Conservation (phyloP, 805 yeast genomes). For the Hanseniaspora mollemarum region DNA sequence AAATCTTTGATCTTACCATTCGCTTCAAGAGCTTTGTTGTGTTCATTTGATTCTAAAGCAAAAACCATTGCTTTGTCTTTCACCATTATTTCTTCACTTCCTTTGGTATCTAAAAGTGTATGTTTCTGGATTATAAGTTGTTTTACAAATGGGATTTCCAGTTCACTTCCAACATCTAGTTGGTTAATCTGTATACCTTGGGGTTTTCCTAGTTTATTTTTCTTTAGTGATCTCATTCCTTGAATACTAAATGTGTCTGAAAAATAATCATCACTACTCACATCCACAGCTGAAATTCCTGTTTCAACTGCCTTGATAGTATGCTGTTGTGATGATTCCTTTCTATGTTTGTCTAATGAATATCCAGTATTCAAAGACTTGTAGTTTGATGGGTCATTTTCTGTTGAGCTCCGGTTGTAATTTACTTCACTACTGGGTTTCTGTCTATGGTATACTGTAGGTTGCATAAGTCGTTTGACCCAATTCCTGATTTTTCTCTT, state of each 20-base stretch:
- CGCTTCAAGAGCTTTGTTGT: neutral
- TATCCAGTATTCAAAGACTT: no score
- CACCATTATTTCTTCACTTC: no score
- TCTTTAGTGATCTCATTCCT: neutral
- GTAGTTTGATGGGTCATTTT: no score
- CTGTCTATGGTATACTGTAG: no score
- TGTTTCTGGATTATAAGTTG: neutral
- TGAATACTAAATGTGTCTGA: neutral
- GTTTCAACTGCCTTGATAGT: neutral
- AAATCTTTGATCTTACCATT: no score
- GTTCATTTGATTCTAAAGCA: neutral
- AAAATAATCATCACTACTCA: neutral
- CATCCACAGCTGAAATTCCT: neutral
- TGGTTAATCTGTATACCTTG: neutral
- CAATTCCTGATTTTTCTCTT: slow-evolving; percentile 27
- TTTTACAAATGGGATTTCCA: neutral
- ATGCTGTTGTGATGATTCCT: no score
- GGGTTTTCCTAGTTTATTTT: neutral
- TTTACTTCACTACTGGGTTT: no score
- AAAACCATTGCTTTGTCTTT: no score
- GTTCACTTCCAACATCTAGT: neutral
- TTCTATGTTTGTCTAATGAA: neutral
- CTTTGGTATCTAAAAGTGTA: neutral
- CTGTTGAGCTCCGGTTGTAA: no score
- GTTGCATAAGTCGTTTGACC: slow-evolving; percentile 29